Evolutionary conservation across 192 early-diverging fungal genomes (phyloP), one percentile per base, ranked within the genome.

Genomic region (Diversispora epigaea): DNA sequence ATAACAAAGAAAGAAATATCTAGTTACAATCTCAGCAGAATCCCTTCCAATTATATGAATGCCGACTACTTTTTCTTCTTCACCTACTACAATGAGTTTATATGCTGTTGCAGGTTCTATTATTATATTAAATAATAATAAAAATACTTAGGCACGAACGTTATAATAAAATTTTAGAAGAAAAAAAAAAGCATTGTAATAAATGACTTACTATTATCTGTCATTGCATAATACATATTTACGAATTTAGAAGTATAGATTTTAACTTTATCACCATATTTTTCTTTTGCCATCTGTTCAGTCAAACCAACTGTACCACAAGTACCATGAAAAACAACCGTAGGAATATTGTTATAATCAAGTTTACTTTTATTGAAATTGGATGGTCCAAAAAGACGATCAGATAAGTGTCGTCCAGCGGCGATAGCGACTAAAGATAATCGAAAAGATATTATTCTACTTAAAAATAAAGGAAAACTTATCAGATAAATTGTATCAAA

Each of bases 1-100:
- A 56, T 15, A 54, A 11, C 50, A 54, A 12, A 11, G 10, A 17
- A 54, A 11, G 0, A 32, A 32, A 32, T 52, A 17, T 54, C 12
- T 47, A 61, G 15, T 12, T 61, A 73, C 71, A 61, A 94, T 93
- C 83, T 93, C 92, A 78, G 96, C 96, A 74, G 90, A 91, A 6
- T 90, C 94, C 65, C 86, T 86, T 49, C 97, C 97, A 65, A 97
- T 88, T 44, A 99, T 78, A 79, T 99, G 97, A 66, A 98, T 81
- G 67, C 97, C 97, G 45, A 99, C 94, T 60, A 99, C 95, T 79
- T 93, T 94, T 85, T 99, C 96, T 62, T 97, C 90, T n/a, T 89
- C 83, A 41, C 93, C 94, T 9, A 84, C 84, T 47, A 92, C 93
- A 17, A 99, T 81, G 25, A 99, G 86, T 85, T 99, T 99, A 87